Evolutionary conservation across 1,139 yeast species (phyloP).

Genomic region (Candida sanyaensis): DNA sequence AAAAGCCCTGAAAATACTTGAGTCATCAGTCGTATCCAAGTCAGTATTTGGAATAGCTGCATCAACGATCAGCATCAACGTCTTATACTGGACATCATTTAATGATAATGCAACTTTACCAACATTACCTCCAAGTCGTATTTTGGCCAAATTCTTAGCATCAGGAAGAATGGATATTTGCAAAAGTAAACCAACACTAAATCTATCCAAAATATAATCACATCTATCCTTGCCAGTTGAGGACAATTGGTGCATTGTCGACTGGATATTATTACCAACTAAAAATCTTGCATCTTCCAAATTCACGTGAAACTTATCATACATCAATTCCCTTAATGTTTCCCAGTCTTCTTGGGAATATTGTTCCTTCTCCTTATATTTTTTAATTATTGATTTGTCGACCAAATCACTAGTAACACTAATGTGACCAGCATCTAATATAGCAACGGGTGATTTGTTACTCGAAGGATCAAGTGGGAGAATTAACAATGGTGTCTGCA

Average conservation of each 20-base stretch:
- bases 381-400: constrained; percentile 68
- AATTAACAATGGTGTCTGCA: constrained; percentile 93
- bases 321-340: constrained; percentile 76
- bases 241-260: constrained; percentile 72
- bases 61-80: constrained; percentile 76
- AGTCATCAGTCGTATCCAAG: constrained; percentile 27
- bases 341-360: constrained; percentile 76
- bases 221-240: constrained; percentile 32
- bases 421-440: constrained; percentile 95
- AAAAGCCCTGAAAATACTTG: constrained; percentile 39
- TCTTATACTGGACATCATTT: constrained; percentile 88
- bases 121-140: constrained; percentile 78
- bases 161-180: constrained; percentile 86
- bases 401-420: constrained; percentile 81
- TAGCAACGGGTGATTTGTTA: constrained; percentile 85
- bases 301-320: constrained; percentile 78
- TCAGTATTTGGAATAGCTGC: constrained; percentile 67
- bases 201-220: constrained; percentile 72
- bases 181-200: constrained; percentile 69
- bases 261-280: constrained; percentile 79
- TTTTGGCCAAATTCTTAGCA: constrained; percentile 70
- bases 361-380: constrained; percentile 66
- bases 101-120: constrained; percentile 71
- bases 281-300: constrained; percentile 87
- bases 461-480: constrained; percentile 80